Base-by-base conservation (phyloP, 1,139 yeast species). In the Blastobotrys malaysiensis region DNA sequence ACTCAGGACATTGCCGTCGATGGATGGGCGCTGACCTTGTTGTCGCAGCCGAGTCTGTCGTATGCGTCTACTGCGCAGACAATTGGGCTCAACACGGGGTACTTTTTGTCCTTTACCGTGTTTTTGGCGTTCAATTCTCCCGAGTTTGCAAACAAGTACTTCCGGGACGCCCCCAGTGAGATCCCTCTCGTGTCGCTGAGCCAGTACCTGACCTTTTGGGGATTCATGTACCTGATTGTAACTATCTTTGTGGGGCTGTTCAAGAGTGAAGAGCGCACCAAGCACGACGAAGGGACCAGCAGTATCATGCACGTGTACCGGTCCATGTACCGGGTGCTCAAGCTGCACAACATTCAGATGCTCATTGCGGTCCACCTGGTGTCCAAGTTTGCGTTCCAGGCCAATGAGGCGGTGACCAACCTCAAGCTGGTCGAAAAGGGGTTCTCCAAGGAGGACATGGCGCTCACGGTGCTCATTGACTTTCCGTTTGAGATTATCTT, bases 1-100 rank as follows among this genome's bases (percentile, higher is more conserved):
- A 93, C 99, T 0, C 99, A 93, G 69, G 99, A 93, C 68, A 93
- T 93, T 54, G 98, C 99, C 1, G 99, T 93, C 14, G 99, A 93
- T 71, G 99, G 99, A 5, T 93, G 99, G 99, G 98, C 98, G 0
- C 74, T 93, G 65, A 93, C 97, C 1, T 82, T 93, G 52, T 75
- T 93, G 53, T 83, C 91, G 16, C 84, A 83, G 21, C 82, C 82
- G 46, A 87, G 95, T 19, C 75, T 93, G 56, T 84, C 95, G n/a
- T 93, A 82, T 72, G 99, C 99, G 0, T 88, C 96, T 3, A 93
- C 99, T 0, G 99, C 99, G 0, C 99, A 93, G 69, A 95, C 99
- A 0, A 81, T 93, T 49, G 99, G 99, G 0, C 78, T 93, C 58
- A 93, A 93, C 70, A 79, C 93, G 2, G 99, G 99, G 13, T 93